Evolutionary conservation across 1,284 basidiomycete genomes (phyloP).

Genomic region (Austroboletus novae-zelandiae): DNA sequence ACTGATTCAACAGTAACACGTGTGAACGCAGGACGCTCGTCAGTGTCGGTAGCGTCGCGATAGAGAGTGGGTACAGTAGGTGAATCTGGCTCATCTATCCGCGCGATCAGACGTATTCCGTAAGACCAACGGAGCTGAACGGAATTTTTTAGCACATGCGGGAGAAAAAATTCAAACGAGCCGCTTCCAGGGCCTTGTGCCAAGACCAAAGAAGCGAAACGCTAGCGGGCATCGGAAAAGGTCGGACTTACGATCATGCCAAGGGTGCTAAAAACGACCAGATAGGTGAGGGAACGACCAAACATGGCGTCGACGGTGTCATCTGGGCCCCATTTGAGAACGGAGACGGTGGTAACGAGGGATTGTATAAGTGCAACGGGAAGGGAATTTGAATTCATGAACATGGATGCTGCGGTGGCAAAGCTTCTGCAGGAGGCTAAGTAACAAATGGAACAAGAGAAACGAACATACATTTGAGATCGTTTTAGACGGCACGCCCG

Average conservation of each 20-base stretch:
- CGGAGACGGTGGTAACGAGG: conserved; percentile 81
- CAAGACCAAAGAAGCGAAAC: neutral
- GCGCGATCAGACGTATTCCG: conserved; percentile 75
- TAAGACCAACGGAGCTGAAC: conserved; percentile 84
- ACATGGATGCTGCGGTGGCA: conserved; percentile 82
- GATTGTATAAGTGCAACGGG: conserved; percentile 92
- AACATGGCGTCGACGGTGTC: conserved; percentile 88
- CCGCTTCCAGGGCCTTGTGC: neutral
- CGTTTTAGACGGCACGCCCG: conserved; percentile 41
- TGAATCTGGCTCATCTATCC: conserved; percentile 55
- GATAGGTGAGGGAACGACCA: conserved; percentile 88
- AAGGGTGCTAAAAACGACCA: conserved; percentile 89
- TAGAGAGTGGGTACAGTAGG: conserved; percentile 4
- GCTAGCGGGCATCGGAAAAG: neutral
- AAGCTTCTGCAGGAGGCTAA: conserved; percentile 55
- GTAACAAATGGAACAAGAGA: neutral
- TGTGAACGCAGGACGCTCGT: neutral
- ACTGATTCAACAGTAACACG: neutral
- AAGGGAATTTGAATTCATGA: conserved; percentile 92
- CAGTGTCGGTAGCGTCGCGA: conserved; percentile 8
- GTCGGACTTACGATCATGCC: conserved; percentile 75
- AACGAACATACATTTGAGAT: conserved; percentile 57
- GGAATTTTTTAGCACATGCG: neutral
- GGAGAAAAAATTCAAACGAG: neutral
- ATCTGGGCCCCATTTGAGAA: conserved; percentile 78